Base-by-base conservation (phyloP, 1,284 basidiomycete genomes). In the Coriolopsis trogii region DNA sequence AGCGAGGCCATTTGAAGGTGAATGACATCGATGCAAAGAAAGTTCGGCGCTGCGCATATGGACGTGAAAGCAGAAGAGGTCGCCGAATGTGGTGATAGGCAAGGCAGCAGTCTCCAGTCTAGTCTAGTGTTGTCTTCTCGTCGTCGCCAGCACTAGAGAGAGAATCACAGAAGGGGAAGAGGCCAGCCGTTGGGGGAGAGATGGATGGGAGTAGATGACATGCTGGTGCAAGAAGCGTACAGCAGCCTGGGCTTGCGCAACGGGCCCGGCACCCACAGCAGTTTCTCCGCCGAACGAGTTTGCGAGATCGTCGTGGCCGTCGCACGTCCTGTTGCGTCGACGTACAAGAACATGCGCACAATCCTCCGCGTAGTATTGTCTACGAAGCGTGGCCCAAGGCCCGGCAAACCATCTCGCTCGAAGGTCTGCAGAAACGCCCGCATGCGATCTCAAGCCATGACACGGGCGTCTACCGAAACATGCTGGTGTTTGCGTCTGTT, bases 1-100 rank as follows among this genome's bases (percentile, higher is more conserved):
- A 99, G 60, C 90, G 85, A 41, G 93, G 93, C 97, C 97, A 99
- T 72, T 93, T 82, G 77, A 99, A 99, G 56, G 90, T 88, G 77
- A 99, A 99, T 63, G 94, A 96, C 95, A 98, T 98, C n/a, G 49
- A 41, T 49, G 41, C 51, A 37, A 40, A 12, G 25, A 16, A 10
- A 24, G 21, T 51, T 39, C 34, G 23, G 43, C 31, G 26, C 26
- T 51, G 29, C 18, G 48, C 57, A 59, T 59, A 55, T 45, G 56
- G 43, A 44, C 38, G 29, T 34, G 30, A 18, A 18, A 15, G 26
- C 24, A 39, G 28, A n/a, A n/a, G 25, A 24, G 39, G 40, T 36
- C 33, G 34, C 40, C 16, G 46, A 26, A 37, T 41, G 25, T 38
- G 34, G 45, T 45, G 26, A 25, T 21, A 39, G 7, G n/a, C 20